Conservation (phyloP, 768 basidiomycete species). For the Mycena filopes region DNA sequence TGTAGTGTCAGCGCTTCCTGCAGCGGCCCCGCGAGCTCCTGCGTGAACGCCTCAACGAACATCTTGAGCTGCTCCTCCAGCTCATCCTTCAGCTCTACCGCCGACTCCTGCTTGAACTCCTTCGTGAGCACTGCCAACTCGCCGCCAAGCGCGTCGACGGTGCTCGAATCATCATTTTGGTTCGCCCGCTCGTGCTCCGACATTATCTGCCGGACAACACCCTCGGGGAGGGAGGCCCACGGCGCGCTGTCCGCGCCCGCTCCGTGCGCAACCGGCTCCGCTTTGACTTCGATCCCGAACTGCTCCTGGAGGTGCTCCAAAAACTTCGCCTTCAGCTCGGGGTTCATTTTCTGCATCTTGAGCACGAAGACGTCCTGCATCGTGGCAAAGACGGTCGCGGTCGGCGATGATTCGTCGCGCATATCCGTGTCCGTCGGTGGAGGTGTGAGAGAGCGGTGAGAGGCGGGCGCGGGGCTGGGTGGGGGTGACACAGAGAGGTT, state of each 20-base stretch:
- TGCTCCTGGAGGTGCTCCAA: constrained; percentile 26
- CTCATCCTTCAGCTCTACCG: constrained; percentile 24
- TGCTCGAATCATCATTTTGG: constrained; percentile 3
- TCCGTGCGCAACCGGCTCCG: neutral
- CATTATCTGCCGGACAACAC: constrained; percentile 21
- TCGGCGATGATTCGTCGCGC: constrained; percentile 11
- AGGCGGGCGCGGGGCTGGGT: constrained; percentile 9
- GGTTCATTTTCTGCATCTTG: constrained; percentile 30
- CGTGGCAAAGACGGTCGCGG: constrained; percentile 29
- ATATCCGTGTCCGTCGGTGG: constrained; percentile 7
- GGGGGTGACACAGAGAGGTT: constrained; percentile 30
- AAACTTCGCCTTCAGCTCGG: constrained; percentile 22
- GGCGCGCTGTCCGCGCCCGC: neutral
- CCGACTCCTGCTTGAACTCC: constrained; percentile 24
- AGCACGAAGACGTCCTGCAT: constrained; percentile 33
- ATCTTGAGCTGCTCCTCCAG: constrained; percentile 22
- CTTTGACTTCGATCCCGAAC: constrained; percentile 24
- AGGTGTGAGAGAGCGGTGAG: constrained; percentile 7
- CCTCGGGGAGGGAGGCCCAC: constrained; percentile 24
- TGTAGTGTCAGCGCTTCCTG: constrained; percentile 26
- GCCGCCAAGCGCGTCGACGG: constrained; percentile 10
- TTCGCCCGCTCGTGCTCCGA: constrained; percentile 9
- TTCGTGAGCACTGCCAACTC: constrained; percentile 19
- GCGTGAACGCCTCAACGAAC: constrained; percentile 17
- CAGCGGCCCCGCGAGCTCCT: constrained; percentile 24